phyloP scores from a whole-genome alignment of 1,284 basidiomycete species.

The Boletus holoroseus region DNA sequence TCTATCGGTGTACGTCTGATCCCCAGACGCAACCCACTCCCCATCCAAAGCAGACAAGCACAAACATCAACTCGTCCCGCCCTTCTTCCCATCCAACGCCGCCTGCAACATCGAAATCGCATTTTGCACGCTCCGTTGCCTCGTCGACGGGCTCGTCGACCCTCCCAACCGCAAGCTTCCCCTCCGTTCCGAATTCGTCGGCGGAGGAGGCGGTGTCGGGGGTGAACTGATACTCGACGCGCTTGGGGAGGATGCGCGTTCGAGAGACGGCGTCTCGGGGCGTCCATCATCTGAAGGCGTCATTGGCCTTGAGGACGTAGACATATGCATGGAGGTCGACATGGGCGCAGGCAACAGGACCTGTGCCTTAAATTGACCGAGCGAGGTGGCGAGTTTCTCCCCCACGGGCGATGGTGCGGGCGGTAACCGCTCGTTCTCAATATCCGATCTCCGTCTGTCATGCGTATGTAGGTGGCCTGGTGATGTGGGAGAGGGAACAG shows the following conservation, averaged over 20 bases:
- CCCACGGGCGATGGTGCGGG: conserved; percentile 51
- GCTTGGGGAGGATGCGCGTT: conserved; percentile 28
- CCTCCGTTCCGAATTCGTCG: conserved; percentile 76
- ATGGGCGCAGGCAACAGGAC: conserved; percentile 25
- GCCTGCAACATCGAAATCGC: conserved; percentile 92
- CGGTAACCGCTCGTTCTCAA: conserved; percentile 95
- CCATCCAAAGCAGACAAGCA: not conserved
- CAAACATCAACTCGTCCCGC: conserved; percentile 12
- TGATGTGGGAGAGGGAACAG: not conserved
- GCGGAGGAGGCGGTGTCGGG: conserved; percentile 37
- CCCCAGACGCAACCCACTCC: not conserved
- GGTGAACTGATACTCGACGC: conserved; percentile 26
- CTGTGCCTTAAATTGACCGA: conserved; percentile 9
- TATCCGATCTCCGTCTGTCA: conserved; percentile 87
- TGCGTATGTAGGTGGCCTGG: not conserved
- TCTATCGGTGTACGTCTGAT: not conserved
- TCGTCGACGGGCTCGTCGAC: conserved; percentile 87
- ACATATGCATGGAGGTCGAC: conserved; percentile 1
- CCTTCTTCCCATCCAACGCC: conserved; percentile 70
- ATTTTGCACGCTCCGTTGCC: conserved; percentile 87
- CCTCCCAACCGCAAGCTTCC: conserved; percentile 90
- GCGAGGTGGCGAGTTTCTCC: conserved; percentile 4
- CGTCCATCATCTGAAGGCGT: conserved; percentile 37
- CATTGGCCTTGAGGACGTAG: conserved; percentile 79
- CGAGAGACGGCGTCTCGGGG: conserved; percentile 34